Percentiles rank a stretch among this genome's conserved stretches.
Conservation (phyloP, 257 asterid species). For the Dorcoceras hygrometricum region DNA sequence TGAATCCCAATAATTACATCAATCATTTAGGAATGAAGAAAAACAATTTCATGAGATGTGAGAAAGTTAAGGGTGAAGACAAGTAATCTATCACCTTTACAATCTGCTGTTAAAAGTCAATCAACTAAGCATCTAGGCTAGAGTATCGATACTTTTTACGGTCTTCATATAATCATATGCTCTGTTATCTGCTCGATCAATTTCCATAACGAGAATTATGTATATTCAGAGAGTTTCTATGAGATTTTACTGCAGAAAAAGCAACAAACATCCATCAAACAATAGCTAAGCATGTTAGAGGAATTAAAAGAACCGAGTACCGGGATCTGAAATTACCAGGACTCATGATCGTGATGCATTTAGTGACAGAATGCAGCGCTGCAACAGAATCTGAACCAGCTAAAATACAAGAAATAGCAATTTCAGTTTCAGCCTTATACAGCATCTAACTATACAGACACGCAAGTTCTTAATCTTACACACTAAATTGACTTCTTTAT, state of each 20-base stretch:
- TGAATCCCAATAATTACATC: not conserved
- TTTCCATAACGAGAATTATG: conserved; percentile 22
- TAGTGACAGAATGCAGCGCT: conserved; percentile 66
- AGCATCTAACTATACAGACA: conserved; percentile 1
- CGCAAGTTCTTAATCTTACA: conserved; percentile 50
- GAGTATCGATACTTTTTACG: conserved; percentile 8
- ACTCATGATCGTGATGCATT: conserved; percentile 61
- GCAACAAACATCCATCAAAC: conserved; percentile 11
- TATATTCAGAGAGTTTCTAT: conserved; percentile 25
- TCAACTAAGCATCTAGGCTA: not conserved
- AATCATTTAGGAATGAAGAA: not conserved
- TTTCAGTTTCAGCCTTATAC: conserved; percentile 16
- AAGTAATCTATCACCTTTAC: not conserved
- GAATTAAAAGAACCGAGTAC: not conserved
- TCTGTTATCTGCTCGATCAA: conserved; percentile 11
- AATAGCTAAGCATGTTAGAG: conserved; percentile 5
- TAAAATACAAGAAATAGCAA: conserved; percentile 15
- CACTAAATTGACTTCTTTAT: conserved; percentile 37
- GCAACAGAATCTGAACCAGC: conserved; percentile 64
- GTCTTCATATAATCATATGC: conserved; percentile 21
- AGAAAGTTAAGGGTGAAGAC: no score
- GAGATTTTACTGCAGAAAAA: conserved; percentile 47
- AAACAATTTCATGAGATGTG: no score
- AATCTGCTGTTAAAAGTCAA: not conserved
- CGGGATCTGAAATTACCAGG: conserved; percentile 58